Percentiles rank a stretch among this genome's conserved stretches.
These are phyloP conservation scores for Eucalyptus caleyi DNA, from an alignment of 345 rosid genomes.

Conservation along the genomic window DNA sequence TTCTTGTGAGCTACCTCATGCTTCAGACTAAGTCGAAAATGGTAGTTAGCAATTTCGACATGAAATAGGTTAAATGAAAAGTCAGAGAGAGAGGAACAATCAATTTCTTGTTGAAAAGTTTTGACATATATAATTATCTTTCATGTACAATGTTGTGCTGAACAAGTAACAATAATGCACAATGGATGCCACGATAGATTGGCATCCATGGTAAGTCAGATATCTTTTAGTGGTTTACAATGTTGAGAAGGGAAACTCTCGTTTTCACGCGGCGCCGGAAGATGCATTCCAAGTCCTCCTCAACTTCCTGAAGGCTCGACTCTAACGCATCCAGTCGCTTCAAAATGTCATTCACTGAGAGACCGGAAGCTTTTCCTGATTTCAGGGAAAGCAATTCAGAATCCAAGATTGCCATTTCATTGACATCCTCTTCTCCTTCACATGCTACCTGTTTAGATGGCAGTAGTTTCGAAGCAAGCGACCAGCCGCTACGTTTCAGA, in stretches of 20 bases:
- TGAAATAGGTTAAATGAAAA: not conserved
- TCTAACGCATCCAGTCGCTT: not conserved
- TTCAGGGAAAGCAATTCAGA: not conserved
- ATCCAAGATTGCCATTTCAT: not conserved
- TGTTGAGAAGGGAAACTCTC: not conserved
- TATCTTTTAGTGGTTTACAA: not conserved
- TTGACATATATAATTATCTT: not conserved
- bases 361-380: not conserved
- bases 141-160: not conserved
- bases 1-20: not conserved
- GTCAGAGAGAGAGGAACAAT: not conserved
- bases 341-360: not conserved
- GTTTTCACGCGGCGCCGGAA: slow-evolving; percentile 5
- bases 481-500: not conserved
- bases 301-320: not conserved
- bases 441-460: not conserved
- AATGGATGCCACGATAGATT: not conserved
- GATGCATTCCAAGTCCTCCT: not conserved
- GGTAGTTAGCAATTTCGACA: not conserved
- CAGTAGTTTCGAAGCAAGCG: slow-evolving; percentile 3
- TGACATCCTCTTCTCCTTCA: not conserved
- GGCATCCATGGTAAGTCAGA: not conserved
- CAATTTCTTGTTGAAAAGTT: not conserved
- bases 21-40: not conserved
- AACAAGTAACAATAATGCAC: not conserved